Base-by-base conservation (phyloP, 106 monocot species). In the Cymbidium sinense region DNA sequence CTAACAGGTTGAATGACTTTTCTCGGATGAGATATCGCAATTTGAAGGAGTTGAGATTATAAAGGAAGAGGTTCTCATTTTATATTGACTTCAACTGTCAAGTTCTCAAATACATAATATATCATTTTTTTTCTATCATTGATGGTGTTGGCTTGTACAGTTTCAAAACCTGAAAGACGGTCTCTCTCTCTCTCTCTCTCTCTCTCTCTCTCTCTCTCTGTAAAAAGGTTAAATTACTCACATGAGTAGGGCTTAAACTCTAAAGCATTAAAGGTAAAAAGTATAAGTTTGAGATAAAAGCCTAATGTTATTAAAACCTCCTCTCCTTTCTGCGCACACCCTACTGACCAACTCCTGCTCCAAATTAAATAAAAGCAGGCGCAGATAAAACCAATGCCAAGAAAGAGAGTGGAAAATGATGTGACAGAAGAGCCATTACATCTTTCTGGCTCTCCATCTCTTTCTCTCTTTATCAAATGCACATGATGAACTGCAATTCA, bases 341-440 rank as follows among this genome's bases (percentile, higher is more conserved):
- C 34, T 34, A 5, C 69, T 34, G 31, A 34, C 11, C 69, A 2
- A 69, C 18, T 17, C 15, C 28, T 31, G 69, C 34, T 69, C 69
- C 28, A 69, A 12, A 69, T 18, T 69, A 69, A 69, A 31, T 69
- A 21, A 69, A 29, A 31, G 69, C 11, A 69, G 15, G 31, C 34
- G 69, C 29, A 69, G 69, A 31, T 15, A 13, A 69, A 34, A 33
- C 64, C 69, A 69, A 31, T 17, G 34, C 31, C 3, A 69, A 69
- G 69, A 69, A 69, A 69, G 31, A 69, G 29, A 69, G 29, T 28
- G 28, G 69, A 69, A 69, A 69, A 69, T 11, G 69, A 69, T 69
- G 69, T 69, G 69, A 69, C 69, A 29, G 31, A 69, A 69, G 31
- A 69, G 34, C 69, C 69, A 34, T 69, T 69, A 15, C 69, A 33